Evolutionary conservation across 148 eudicot genomes (phyloP).

Genomic region (Fallopia convolvulus): DNA sequence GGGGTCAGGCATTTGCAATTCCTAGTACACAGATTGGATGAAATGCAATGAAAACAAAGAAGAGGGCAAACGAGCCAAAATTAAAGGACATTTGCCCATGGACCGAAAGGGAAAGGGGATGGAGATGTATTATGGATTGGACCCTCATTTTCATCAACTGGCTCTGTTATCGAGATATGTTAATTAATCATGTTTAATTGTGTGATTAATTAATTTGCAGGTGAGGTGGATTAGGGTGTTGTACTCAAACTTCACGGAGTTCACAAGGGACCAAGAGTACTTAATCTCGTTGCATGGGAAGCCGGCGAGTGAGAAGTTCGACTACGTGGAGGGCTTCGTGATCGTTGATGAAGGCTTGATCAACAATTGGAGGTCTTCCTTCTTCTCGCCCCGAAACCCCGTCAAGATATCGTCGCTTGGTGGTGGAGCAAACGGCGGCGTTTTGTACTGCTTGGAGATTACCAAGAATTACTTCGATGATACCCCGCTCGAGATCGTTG

Average conservation of each 20-base stretch:
- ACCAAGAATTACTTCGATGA: constrained; percentile 61
- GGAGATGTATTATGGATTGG: neutral
- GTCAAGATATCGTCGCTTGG: constrained; percentile 69
- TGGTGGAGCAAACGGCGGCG: constrained; percentile 42
- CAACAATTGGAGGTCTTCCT: constrained; percentile 91
- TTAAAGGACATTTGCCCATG: neutral
- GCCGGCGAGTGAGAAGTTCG: constrained; percentile 41
- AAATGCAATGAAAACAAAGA: neutral
- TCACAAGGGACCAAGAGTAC: constrained; percentile 79
- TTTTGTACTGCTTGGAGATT: constrained; percentile 76
- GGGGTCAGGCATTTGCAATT: neutral
- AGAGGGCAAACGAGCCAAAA: neutral
- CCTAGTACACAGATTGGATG: neutral
- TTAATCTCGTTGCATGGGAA: constrained; percentile 63
- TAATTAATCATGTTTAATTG: neutral
- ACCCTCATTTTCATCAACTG: neutral
- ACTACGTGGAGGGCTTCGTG: constrained; percentile 89
- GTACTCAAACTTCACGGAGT: constrained; percentile 66
- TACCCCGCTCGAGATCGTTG: constrained; percentile 27
- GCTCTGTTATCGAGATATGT: no score
- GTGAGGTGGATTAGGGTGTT: constrained; percentile 87
- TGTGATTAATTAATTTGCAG: constrained; percentile 20
- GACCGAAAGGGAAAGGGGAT: constrained; percentile 4
- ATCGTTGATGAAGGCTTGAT: constrained; percentile 75
- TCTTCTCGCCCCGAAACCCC: constrained; percentile 73